phyloP scores from a whole-genome alignment of 208 protist species.

The Trypanosoma brucei region DNA sequence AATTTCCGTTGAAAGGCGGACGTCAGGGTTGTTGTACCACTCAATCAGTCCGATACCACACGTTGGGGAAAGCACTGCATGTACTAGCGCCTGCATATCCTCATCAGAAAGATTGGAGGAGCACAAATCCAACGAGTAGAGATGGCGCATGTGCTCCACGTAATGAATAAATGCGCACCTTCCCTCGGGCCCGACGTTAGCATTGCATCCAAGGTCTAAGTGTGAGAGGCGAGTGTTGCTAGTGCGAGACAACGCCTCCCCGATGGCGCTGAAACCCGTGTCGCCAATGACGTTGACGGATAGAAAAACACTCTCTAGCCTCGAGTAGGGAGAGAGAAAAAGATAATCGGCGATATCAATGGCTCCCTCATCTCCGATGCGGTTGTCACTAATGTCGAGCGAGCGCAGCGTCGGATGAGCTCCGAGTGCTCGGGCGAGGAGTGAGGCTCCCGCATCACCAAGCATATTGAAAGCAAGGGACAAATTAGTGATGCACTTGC shows the following conservation, averaged over 20 bases:
- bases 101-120: slow-evolving; percentile 69
- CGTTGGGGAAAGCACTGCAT: slow-evolving; percentile 34
- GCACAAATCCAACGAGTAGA: slow-evolving; percentile 67
- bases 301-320: slow-evolving; percentile 59
- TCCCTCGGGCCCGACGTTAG: slow-evolving; percentile 48
- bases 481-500: slow-evolving; percentile 46
- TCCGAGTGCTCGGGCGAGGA: slow-evolving; percentile 46
- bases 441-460: slow-evolving; percentile 51
- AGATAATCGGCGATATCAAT: slow-evolving; percentile 56
- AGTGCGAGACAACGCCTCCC: slow-evolving; percentile 56
- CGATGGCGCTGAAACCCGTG: slow-evolving; percentile 63
- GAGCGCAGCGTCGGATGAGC: slow-evolving; percentile 43
- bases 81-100: slow-evolving; percentile 41
- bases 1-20: slow-evolving; percentile 54
- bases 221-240: slow-evolving; percentile 39
- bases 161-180: slow-evolving; percentile 38
- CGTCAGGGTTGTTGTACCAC: slow-evolving; percentile 85
- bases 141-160: slow-evolving; percentile 31
- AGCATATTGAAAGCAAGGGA: slow-evolving; percentile 77
- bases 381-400: slow-evolving; percentile 82
- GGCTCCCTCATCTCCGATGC: slow-evolving; percentile 66
- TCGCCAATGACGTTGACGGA: slow-evolving; percentile 78
- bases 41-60: slow-evolving; percentile 58
- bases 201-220: slow-evolving; percentile 75
- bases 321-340: slow-evolving; percentile 39